Evolutionary conservation across 805 yeast genomes (phyloP).

Genomic region (Lipomyces starkeyi): DNA sequence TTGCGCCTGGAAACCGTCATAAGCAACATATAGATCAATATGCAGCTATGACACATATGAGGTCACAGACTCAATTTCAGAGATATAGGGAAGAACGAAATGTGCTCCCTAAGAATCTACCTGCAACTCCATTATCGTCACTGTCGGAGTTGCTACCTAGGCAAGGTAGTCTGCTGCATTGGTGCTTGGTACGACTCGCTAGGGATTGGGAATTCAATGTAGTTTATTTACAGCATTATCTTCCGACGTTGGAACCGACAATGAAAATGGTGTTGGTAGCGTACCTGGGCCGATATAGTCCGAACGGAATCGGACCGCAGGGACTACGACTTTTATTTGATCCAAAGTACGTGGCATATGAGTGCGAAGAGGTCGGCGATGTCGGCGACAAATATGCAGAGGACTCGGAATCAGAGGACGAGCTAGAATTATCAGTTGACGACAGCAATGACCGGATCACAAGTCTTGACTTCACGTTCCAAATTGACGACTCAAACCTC

Average conservation of each 20-base stretch:
- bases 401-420: slow-evolving; percentile 13
- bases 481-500: slow-evolving; percentile 30
- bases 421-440: slow-evolving; percentile 10
- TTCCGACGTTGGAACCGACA: slow-evolving; percentile 28
- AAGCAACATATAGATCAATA: slow-evolving; percentile 7
- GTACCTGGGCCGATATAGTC: slow-evolving; percentile 31
- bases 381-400: not conserved
- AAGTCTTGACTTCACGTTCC: slow-evolving; percentile 32
- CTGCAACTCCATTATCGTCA: slow-evolving; percentile 24
- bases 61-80: slow-evolving; percentile 18
- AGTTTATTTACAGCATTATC: slow-evolving; percentile 28
- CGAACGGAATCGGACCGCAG: slow-evolving; percentile 23
- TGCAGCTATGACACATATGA: slow-evolving; percentile 9
- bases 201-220: slow-evolving; percentile 36
- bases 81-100: slow-evolving; percentile 16
- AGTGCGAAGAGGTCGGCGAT: not conserved
- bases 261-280: slow-evolving; percentile 35
- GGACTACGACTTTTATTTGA: slow-evolving; percentile 33
- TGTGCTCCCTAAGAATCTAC: slow-evolving; percentile 18
- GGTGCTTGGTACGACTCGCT: slow-evolving; percentile 31
- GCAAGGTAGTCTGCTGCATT: slow-evolving; percentile 28
- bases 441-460: slow-evolving; percentile 33
- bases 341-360: slow-evolving; percentile 1
- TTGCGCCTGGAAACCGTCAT: slow-evolving; percentile 8
- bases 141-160: slow-evolving; percentile 29